phyloP scores from a whole-genome alignment of 73 alveolate genomes.

The Diophrys appendiculata region DNA sequence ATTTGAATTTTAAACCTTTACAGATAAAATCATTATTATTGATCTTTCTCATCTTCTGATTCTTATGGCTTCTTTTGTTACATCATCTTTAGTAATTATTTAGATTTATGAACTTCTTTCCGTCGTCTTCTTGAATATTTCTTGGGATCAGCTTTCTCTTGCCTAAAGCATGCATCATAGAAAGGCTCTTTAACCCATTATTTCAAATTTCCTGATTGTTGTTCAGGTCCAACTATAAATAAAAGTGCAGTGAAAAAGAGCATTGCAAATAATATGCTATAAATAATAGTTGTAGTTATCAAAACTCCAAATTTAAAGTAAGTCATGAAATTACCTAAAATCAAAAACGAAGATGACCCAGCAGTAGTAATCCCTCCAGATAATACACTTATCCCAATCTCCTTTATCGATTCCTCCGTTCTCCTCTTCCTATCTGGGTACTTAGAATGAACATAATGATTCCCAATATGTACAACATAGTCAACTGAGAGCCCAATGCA shows the following conservation, averaged over 20 bases:
- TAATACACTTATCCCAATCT: constrained; percentile 53
- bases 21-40: too few species aligned
- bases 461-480: constrained; percentile 55
- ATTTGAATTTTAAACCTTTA: too few species aligned
- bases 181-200: background rate
- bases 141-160: background rate
- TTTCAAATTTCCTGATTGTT: background rate
- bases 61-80: too few species aligned
- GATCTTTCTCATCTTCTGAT: too few species aligned
- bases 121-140: background rate
- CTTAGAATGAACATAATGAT: constrained; percentile 22
- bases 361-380: constrained; percentile 58
- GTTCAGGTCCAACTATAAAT: background rate
- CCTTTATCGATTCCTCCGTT: constrained; percentile 37
- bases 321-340: constrained; percentile 26
- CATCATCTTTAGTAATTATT: too few species aligned
- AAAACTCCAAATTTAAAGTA: constrained; percentile 52
- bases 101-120: background rate
- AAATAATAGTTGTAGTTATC: constrained; percentile 30
- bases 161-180: background rate
- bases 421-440: constrained; percentile 23
- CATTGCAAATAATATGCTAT: background rate
- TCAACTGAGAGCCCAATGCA: constrained; percentile 58
- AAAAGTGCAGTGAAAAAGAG: background rate
- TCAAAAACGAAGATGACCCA: constrained; percentile 50